Base-by-base conservation (phyloP, 805 yeast species). In the Schwanniomyces vanrijiae region DNA sequence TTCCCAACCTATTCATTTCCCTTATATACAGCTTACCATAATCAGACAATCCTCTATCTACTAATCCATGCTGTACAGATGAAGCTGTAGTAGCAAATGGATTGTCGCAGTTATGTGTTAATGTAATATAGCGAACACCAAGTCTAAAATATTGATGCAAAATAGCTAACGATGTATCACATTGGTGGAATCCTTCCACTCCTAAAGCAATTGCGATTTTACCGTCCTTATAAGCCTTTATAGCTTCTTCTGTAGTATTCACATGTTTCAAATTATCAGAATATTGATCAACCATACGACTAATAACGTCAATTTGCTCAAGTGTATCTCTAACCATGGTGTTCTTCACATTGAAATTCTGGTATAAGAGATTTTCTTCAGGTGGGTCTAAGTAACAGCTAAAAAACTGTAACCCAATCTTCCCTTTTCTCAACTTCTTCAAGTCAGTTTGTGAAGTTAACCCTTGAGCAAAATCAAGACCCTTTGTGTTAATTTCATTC, bases 71-170 rank as follows among this genome's bases (percentile, higher is more conserved):
- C 14, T 75, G 52, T 4, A 72, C 68, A 0, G 79, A 67, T 7
- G 76, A 66, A 8, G 82, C 81, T 9, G 83, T 79, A 7, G 81
- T 77, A 2, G 83, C 82, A 60, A 76, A 79, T 6, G 82, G 81
- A 50, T 79, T 79, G 50, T 78, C 82, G 58, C 83, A 77, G 54
- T 78, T 78, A 48, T 78, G 82, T 0, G 82, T 78, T 45, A 79
- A 55, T 0, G 83, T 79, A 39, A 76, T 72, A 55, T 79, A 79
- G 29, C 82, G 53, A 13, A 78, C 80, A 8, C 83, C 83, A 25
- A 79, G 51, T 5, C 73, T 78, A 51, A 58, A 72, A 54, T 73
- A 79, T 52, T 68, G 74, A 53, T 83, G 65, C 28, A 78, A n/a
- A 14, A 76, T 78, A n/a, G 72, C 81, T 13, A 77, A 52, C 1